phyloP scores from a whole-genome alignment of 495 filamentous ascomycete species.

The Tuber calosporum region DNA sequence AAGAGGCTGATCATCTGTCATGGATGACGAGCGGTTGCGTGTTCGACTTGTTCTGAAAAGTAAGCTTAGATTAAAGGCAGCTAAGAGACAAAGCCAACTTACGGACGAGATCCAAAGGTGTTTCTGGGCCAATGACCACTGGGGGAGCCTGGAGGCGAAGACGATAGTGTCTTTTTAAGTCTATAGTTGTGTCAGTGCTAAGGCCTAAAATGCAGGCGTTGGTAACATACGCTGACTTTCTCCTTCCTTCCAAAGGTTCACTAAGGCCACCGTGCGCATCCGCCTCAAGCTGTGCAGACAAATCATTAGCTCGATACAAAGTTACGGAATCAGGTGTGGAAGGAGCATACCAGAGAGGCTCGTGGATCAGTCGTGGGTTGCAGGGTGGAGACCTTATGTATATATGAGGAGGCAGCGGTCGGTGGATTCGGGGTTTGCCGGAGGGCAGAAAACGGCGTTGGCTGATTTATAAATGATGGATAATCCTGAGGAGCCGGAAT shows the following conservation, averaged over 20 bases:
- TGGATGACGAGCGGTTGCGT: conserved; percentile 38
- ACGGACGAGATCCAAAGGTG: conserved; percentile 41
- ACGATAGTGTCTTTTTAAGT: conserved; percentile 26
- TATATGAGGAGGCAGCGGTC: conserved; percentile 39
- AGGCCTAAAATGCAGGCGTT: conserved; percentile 4
- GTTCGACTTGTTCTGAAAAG: conserved; percentile 34
- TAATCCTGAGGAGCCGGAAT: conserved; percentile 39
- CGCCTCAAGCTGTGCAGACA: not conserved
- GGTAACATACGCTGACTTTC: conserved; percentile 32
- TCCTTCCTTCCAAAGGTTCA: conserved; percentile 34
- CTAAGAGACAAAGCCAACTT: conserved; percentile 5
- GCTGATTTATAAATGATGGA: conserved; percentile 31
- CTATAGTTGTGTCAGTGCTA: conserved; percentile 14
- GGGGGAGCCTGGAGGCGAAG: conserved; percentile 31
- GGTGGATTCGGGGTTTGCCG: conserved; percentile 34
- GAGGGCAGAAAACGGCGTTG: conserved; percentile 34
- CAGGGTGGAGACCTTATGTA: conserved; percentile 37
- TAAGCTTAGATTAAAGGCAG: conserved; percentile 12
- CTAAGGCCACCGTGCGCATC: conserved; percentile 4
- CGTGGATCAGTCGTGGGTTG: conserved; percentile 27
- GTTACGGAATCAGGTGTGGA: not conserved
- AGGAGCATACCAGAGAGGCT: conserved; percentile 25
- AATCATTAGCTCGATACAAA: not conserved
- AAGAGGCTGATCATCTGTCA: conserved; percentile 27
- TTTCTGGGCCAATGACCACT: conserved; percentile 37